These are phyloP conservation scores for Porogramme epimiltina DNA, from an alignment of 1,284 basidiomycete species.

Conservation along the genomic window DNA sequence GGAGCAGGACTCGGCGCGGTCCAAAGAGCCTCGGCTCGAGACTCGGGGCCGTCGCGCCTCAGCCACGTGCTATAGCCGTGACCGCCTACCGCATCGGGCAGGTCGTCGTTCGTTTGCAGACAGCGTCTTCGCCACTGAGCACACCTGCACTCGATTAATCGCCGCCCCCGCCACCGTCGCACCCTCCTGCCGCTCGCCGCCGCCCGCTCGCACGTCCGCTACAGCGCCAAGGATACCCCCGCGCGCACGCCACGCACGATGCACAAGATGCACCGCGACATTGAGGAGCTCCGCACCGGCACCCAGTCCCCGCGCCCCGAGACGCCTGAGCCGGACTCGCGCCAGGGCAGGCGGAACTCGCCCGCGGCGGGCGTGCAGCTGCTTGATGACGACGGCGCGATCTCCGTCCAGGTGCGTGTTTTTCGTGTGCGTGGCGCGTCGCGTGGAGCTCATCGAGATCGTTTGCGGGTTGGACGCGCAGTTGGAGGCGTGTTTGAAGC, in stretches of 20 bases:
- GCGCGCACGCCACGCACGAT: slow-evolving; percentile 2
- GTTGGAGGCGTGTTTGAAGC: slow-evolving; percentile 65
- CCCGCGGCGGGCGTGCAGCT: slow-evolving; percentile 44
- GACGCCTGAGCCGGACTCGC: slow-evolving; percentile 61
- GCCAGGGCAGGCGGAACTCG: slow-evolving; percentile 57
- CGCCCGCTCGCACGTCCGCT: neutral
- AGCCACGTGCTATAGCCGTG: slow-evolving; percentile 14
- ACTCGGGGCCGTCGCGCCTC: neutral
- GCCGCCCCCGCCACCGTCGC: too few relatives aligned
- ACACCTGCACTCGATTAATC: too few relatives aligned
- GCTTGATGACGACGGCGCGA: slow-evolving; percentile 64
- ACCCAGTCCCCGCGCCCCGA: slow-evolving; percentile 54
- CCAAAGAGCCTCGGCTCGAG: too few relatives aligned
- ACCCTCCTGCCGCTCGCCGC: too few relatives aligned
- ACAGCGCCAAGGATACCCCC: neutral
- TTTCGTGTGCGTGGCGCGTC: neutral
- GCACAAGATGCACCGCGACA: slow-evolving; percentile 28
- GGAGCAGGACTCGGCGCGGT: too few relatives aligned
- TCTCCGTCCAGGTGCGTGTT: slow-evolving; percentile 59
- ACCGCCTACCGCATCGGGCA: slow-evolving; percentile 9
- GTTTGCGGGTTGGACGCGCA: slow-evolving; percentile 26
- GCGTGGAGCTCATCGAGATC: neutral
- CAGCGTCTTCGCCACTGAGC: slow-evolving; percentile 2
- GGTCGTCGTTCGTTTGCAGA: slow-evolving; percentile 10
- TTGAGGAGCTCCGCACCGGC: slow-evolving; percentile 33